A percentile compares a stretch with the other conserved stretches of the same genome.
phyloP scores from a whole-genome alignment of 768 basidiomycete genomes.

The Sarcodon sp. region DNA sequence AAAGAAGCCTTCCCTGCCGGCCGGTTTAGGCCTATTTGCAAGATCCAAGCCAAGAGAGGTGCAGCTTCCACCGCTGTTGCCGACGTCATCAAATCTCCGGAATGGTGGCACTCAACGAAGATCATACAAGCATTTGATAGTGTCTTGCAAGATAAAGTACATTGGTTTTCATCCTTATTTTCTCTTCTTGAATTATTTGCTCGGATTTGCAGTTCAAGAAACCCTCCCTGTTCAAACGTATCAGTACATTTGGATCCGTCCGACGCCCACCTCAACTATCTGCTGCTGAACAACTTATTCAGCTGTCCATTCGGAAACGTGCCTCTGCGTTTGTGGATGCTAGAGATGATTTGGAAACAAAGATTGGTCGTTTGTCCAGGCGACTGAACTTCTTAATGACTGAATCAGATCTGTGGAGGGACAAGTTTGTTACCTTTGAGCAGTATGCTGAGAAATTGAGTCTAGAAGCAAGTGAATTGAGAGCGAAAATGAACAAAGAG shows the following conservation, averaged over 20 bases:
- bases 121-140: slow-evolving; percentile 86
- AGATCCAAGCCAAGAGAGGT: slow-evolving; percentile 77
- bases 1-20: slow-evolving; percentile 93
- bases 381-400: slow-evolving; percentile 89
- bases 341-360: slow-evolving; percentile 86
- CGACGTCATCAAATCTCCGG: slow-evolving; percentile 80
- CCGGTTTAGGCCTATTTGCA: slow-evolving; percentile 82
- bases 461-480: slow-evolving; percentile 72
- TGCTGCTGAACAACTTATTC: slow-evolving; percentile 73
- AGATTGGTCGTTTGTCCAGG: slow-evolving; percentile 78
- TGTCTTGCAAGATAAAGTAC: slow-evolving; percentile 75
- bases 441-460: slow-evolving; percentile 88
- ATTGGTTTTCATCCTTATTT: slow-evolving; percentile 3
- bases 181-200: not conserved
- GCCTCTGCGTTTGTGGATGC: slow-evolving; percentile 94
- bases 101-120: slow-evolving; percentile 90
- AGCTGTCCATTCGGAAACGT: slow-evolving; percentile 81
- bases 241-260: slow-evolving; percentile 62
- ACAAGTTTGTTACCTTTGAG: slow-evolving; percentile 91
- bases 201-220: slow-evolving; percentile 55
- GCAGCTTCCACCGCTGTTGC: slow-evolving; percentile 73
- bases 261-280: slow-evolving; percentile 65
- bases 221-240: slow-evolving; percentile 76
- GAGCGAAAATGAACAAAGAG: slow-evolving; percentile 83
- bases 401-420: slow-evolving; percentile 81